phyloP scores from a whole-genome alignment of 805 yeast species.

The Pichia cabralensis region DNA sequence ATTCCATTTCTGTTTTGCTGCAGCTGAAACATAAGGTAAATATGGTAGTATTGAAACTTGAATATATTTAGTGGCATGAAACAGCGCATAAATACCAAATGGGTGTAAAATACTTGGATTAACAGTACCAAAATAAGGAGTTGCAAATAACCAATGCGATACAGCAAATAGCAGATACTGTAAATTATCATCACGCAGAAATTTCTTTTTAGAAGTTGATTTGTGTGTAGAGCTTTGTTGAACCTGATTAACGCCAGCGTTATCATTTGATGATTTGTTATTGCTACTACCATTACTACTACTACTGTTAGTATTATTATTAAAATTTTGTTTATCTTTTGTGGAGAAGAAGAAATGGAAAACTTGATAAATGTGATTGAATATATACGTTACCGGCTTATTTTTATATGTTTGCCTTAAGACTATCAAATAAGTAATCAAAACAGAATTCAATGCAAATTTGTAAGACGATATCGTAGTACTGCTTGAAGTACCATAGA shows the following conservation, averaged over 20 bases:
- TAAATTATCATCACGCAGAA: constrained; percentile 45
- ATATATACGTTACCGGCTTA: constrained; percentile 22
- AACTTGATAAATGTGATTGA: too few relatives aligned
- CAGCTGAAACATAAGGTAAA: constrained; percentile 27
- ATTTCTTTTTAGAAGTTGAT: constrained; percentile 10
- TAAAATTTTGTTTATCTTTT: too few relatives aligned
- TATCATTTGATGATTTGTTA: too few relatives aligned
- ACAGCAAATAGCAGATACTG: constrained; percentile 45
- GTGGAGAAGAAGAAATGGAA: not conserved
- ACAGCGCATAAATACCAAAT: constrained; percentile 50
- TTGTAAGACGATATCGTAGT: constrained; percentile 29
- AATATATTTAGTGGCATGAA: constrained; percentile 54
- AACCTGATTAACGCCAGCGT: too few relatives aligned
- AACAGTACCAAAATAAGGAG: constrained; percentile 12
- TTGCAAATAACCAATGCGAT: constrained; percentile 27
- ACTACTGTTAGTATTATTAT: too few relatives aligned
- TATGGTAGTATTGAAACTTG: constrained; percentile 45
- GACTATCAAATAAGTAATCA: constrained; percentile 54
- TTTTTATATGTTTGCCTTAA: constrained; percentile 47
- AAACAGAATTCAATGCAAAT: constrained; percentile 38
- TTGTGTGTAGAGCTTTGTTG: too few relatives aligned
- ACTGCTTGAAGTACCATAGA: constrained; percentile 23
- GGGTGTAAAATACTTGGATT: constrained; percentile 39
- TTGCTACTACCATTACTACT: too few relatives aligned
- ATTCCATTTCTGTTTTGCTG: constrained; percentile 21